These are phyloP conservation scores for Cryptococcus sp. DNA, from an alignment of 1,284 basidiomycete species.

Conservation along the genomic window DNA sequence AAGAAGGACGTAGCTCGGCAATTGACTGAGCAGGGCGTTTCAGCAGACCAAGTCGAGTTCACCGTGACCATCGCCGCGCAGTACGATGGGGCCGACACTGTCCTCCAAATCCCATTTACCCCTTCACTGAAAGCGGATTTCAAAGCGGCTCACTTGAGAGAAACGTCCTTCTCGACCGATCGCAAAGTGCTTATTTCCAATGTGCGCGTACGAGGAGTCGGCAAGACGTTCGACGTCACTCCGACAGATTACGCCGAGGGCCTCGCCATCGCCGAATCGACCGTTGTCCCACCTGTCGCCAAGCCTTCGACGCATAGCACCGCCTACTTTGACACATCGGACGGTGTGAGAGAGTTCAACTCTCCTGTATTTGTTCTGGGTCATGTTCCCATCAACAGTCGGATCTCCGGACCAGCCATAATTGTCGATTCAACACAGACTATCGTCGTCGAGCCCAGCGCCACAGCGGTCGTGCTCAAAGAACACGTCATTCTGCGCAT, in stretches of 20 bases:
- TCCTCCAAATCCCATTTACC: constrained; percentile 45
- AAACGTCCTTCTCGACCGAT: constrained; percentile 50
- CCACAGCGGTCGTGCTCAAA: constrained; percentile 26
- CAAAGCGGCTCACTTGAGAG: constrained; percentile 38
- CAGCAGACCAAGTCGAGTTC: constrained; percentile 37
- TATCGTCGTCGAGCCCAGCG: constrained; percentile 34
- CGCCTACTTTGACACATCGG: constrained; percentile 52
- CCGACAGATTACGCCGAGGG: constrained; percentile 25
- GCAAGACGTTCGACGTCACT: constrained; percentile 50
- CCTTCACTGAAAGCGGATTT: constrained; percentile 34
- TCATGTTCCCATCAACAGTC: constrained; percentile 12
- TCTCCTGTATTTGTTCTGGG: constrained; percentile 25
- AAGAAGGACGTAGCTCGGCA: constrained; percentile 31
- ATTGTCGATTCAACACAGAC: constrained; percentile 34
- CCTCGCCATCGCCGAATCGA: constrained; percentile 14
- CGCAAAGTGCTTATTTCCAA: constrained; percentile 53
- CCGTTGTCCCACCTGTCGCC: not conserved
- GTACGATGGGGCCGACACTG: constrained; percentile 48
- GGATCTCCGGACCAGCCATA: constrained; percentile 27
- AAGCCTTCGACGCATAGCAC: constrained; percentile 14
- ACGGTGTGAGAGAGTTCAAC: constrained; percentile 12
- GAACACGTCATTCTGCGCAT: constrained; percentile 72
- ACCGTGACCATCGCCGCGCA: constrained; percentile 38
- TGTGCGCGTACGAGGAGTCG: constrained; percentile 53
- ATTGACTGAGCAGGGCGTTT: constrained; percentile 50